Evolutionary conservation across 2,329 filamentous ascomycete species (phyloP).

Genomic region (Talaromyces sp.): DNA sequence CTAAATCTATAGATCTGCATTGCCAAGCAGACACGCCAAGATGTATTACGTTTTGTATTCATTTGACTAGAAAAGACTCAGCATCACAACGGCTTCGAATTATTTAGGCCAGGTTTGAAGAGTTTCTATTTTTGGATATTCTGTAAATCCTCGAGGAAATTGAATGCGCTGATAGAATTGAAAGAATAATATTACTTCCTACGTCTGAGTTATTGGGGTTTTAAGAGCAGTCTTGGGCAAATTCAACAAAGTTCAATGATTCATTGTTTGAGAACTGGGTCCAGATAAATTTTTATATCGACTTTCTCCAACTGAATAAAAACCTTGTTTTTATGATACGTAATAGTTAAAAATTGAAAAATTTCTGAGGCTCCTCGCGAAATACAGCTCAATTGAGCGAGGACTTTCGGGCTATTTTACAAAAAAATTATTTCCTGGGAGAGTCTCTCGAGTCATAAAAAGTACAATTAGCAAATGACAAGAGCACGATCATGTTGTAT

Average conservation of each 20-base stretch:
- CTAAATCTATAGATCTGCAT: not conserved
- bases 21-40: not conserved
- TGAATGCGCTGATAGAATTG: not conserved
- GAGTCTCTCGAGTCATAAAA: not conserved
- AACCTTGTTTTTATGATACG: not conserved
- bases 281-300: not conserved
- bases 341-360: not conserved
- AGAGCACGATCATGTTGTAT: not conserved
- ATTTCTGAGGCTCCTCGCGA: not conserved
- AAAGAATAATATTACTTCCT: not conserved
- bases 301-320: not conserved
- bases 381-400: not conserved
- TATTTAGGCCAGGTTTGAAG: too few relatives aligned
- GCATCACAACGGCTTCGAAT: too few relatives aligned
- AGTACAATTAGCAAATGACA: not conserved
- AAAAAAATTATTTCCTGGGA: not conserved
- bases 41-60: too few relatives aligned
- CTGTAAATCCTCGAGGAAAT: not conserved
- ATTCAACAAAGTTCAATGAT: not conserved
- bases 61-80: too few relatives aligned
- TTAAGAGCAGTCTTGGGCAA: not conserved
- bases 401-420: not conserved
- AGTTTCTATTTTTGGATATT: not conserved
- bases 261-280: not conserved
- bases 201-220: not conserved